These are phyloP conservation scores for Apodospora peruviana DNA, from an alignment of 495 filamentous ascomycete genomes.

Conservation along the genomic window DNA sequence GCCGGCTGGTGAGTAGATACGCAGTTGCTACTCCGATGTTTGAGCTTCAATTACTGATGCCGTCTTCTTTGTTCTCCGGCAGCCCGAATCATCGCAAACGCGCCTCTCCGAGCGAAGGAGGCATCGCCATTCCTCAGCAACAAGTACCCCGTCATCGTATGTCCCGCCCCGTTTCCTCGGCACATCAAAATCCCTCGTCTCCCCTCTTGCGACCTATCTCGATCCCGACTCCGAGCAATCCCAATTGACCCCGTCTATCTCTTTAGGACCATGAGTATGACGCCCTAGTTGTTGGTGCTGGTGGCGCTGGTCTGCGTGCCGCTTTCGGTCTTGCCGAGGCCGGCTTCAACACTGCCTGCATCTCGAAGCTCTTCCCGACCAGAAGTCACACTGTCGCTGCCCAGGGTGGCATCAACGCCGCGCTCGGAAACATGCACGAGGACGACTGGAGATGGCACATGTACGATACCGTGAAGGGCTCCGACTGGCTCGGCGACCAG, in stretches of 20 bases:
- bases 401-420: constrained; percentile 92
- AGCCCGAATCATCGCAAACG: constrained; percentile 72
- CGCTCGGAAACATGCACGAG: constrained; percentile 79
- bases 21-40: too few species aligned
- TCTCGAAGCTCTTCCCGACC: constrained; percentile 96
- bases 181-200: constrained; percentile 4
- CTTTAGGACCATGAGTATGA: constrained; percentile 54
- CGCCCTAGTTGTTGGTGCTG: constrained; percentile 92
- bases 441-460: constrained; percentile 99
- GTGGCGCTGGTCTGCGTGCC: constrained; percentile 88
- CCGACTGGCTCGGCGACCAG: constrained; percentile 97
- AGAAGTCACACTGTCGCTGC: constrained; percentile 94
- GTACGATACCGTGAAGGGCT: constrained; percentile 99
- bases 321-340: constrained; percentile 96
- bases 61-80: constrained; percentile 2
- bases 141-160: constrained; percentile 90
- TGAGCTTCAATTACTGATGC: too few species aligned
- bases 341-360: constrained; percentile 96
- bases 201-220: too few species aligned
- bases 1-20: constrained; percentile 64
- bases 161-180: constrained; percentile 27
- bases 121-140: constrained; percentile 73
- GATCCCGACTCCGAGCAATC: too few species aligned
- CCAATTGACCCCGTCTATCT: not conserved
- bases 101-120: constrained; percentile 85